Evolutionary conservation across 768 basidiomycete species (phyloP), one percentile per base, ranked within the genome.

Genomic region (Saitozyma podzolica): DNA sequence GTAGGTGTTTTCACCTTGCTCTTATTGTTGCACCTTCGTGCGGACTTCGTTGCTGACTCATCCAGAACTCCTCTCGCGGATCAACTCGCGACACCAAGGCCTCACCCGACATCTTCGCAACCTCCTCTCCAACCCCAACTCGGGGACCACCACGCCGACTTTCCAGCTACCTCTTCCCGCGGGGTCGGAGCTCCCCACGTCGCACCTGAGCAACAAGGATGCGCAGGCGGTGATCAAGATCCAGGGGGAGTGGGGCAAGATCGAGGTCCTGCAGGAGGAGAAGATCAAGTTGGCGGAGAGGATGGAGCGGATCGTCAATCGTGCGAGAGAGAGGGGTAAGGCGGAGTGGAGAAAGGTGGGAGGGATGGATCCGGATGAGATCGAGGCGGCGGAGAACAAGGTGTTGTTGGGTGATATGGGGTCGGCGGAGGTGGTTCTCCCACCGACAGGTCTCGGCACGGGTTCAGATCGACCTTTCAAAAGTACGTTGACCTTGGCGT

Each of bases 341-440:
- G 69, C 72, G n/a, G 78, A 79, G 55, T 79, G 74, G 74, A 50
- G 60, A 29, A 76, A 63, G 61, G 72, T 79, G 6, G 79, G 69
- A 29, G 74, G 72, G n/a, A 78, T 69, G 61, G 70, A 70, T 56
- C 51, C 65, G 37, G 70, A 71, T 45, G 69, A 70, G 56, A 37
- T 72, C 10, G 58, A 65, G 63, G 54, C 47, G 49, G 62, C 50
- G 43, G 57, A 54, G 41, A 14, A n/a, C 47, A 49, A 13, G 9
- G 54, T 9, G 42, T 50, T 49, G 41, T 54, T 65, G 60, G 65
- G 61, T n/a, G 72, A 70, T 39, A 55, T 74, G 51, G 73, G 67
- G 8, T 59, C 57, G n/a, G 67, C 60, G 14, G 70, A 73, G 59
- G 55, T 71, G 11, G 42, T 73, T 9, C 50, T 72, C 42, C 66